Evolutionary conservation across 1,284 basidiomycete genomes (phyloP), one percentile per base, ranked within the genome.

Genomic region (Ustilago lituana): DNA sequence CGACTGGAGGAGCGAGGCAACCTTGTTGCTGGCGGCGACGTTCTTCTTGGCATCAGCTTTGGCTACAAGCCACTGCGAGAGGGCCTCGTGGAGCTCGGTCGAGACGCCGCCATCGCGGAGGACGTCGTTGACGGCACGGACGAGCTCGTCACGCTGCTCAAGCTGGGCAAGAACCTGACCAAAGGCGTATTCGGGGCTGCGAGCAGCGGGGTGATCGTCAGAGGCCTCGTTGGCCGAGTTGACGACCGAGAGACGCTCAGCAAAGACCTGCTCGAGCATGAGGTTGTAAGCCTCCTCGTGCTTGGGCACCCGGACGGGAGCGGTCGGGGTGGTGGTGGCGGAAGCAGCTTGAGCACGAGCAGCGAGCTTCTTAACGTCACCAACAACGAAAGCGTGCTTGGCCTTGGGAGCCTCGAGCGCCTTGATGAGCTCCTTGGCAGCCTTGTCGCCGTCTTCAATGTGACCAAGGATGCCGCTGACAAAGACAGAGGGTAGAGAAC

Each of bases 271-370:
- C 24, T 87, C 84, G 48, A 98, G 89, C 50, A 98, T 90, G 80
- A 90, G 90, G 68, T 90, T 93, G 85, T 98, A 98, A 5, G 93
- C 90, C 12, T 88, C 85, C 84, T 98, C 95, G 82, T 97, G 92
- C 79, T 89, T 89, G 27, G 94, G 93, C 33, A 92, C 44, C 55
- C 51, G 47, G 33, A 76, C 56, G 36, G 73, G 69, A 15, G 45
- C 67, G 9, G 51, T 53, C 29, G 50, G 43, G 10, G 50, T 31
- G 20, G 49, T 43, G 20, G 45, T 39, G 8, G 55, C 38, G 2
- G 65, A 49, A 36, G 81, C 65, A 22, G 79, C 51, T 33, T 80
- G 62, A 3, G 80, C 54, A 31, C 82, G 59, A 11, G 83, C 81
- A n/a, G 75, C 53, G 36, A 82, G 64, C 57, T 83, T 80, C 36